phyloP scores from a whole-genome alignment of 768 basidiomycete species.

The Xerocomellus intermedius region DNA sequence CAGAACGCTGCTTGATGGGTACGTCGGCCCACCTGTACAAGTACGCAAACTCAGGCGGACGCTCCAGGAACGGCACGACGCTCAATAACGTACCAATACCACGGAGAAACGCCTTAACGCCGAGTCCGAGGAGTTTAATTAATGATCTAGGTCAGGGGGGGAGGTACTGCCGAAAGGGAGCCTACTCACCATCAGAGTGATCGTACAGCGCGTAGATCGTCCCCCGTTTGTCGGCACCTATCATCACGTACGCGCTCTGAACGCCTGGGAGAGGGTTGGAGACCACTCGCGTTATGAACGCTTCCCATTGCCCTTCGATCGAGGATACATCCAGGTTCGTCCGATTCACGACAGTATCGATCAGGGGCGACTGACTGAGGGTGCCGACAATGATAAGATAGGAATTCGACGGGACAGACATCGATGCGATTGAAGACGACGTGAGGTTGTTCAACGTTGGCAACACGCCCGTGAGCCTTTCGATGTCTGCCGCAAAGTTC shows the following conservation, averaged over 20 bases:
- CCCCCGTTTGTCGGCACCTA: neutral
- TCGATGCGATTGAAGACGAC: slow-evolving; percentile 27
- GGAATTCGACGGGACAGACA: neutral
- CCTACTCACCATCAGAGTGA: slow-evolving; percentile 2
- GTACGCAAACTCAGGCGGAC: neutral
- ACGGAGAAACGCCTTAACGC: slow-evolving; percentile 5
- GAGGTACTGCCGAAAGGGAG: neutral
- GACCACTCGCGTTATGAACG: neutral
- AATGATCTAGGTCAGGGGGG: neutral
- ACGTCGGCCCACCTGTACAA: neutral
- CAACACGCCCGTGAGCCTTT: slow-evolving; percentile 54
- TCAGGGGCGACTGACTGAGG: slow-evolving; percentile 1
- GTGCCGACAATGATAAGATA: neutral
- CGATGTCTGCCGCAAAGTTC: slow-evolving; percentile 43
- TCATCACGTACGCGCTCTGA: neutral
- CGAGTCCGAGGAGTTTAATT: slow-evolving; percentile 1
- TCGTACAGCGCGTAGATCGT: slow-evolving; percentile 2
- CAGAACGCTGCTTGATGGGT: neutral
- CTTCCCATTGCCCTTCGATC: neutral
- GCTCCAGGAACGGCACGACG: neutral
- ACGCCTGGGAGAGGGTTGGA: neutral
- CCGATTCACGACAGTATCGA: slow-evolving; percentile 1
- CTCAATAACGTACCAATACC: neutral
- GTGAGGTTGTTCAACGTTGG: slow-evolving; percentile 54
- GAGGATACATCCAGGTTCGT: neutral